These are phyloP conservation scores for Mycogone perniciosa DNA, from an alignment of 2,329 filamentous ascomycete species.

Conservation along the genomic window DNA sequence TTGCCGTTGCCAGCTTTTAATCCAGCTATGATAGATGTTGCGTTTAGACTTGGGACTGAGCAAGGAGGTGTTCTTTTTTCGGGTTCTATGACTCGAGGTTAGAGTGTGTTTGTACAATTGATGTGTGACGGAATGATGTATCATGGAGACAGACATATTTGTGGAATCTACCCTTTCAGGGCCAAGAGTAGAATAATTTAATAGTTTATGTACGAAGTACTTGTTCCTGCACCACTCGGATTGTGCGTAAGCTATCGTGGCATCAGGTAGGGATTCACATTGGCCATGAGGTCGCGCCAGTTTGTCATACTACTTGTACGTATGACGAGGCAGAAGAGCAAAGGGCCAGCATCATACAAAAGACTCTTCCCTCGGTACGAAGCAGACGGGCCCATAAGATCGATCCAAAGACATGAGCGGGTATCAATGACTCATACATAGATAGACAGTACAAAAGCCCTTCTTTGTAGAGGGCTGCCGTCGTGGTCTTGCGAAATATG, in stretches of 20 bases:
- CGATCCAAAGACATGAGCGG: neutral
- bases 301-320: too few relatives aligned
- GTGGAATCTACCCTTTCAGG: neutral
- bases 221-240: too few relatives aligned
- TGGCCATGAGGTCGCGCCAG: too few relatives aligned
- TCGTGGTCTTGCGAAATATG: neutral
- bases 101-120: too few relatives aligned
- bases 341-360: too few relatives aligned
- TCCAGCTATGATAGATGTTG: neutral
- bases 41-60: constrained; percentile 4
- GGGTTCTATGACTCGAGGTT: too few relatives aligned
- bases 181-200: neutral
- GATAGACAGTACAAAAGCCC: neutral
- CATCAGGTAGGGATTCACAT: too few relatives aligned
- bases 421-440: neutral
- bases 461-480: neutral
- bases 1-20: constrained; percentile 79
- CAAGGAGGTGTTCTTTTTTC: constrained; percentile 4
- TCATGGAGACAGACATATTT: neutral
- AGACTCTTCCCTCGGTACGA: too few relatives aligned
- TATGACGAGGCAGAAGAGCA: too few relatives aligned
- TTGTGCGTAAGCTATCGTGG: too few relatives aligned
- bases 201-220: neutral
- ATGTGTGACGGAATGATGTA: neutral
- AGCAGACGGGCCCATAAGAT: neutral